phyloP scores from a whole-genome alignment of 768 basidiomycete species.

The Lactarius akahatsu region DNA sequence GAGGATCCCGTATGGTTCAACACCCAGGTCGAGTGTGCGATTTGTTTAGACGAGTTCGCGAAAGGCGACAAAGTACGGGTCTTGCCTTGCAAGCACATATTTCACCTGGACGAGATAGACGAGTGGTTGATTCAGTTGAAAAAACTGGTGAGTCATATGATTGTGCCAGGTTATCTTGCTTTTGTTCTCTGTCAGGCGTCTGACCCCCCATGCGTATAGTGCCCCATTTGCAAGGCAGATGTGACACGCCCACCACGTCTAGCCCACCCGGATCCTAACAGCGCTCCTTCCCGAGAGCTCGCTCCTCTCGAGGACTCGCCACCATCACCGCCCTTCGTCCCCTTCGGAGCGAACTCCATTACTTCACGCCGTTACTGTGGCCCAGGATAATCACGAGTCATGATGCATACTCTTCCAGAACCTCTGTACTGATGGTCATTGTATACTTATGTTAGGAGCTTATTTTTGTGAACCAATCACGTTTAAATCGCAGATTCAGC shows the following conservation, averaged over 20 bases:
- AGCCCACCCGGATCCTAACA: conserved; percentile 23
- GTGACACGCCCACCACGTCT: conserved; percentile 63
- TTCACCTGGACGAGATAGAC: conserved; percentile 89
- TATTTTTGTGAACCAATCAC: conserved; percentile 21
- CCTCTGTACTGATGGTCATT: conserved; percentile 20
- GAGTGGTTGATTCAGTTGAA: conserved; percentile 91
- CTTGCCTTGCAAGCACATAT: conserved; percentile 92
- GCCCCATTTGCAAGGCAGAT: conserved; percentile 90
- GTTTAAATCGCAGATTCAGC: conserved; percentile 21
- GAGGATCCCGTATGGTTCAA: conserved; percentile 71
- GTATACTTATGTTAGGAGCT: conserved; percentile 26
- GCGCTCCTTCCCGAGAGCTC: neutral
- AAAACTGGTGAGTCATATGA: conserved; percentile 68
- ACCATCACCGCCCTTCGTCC: conserved; percentile 15
- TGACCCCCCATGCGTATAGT: conserved; percentile 45
- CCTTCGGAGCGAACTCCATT: conserved; percentile 25
- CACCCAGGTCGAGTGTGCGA: conserved; percentile 83
- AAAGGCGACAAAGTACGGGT: conserved; percentile 90
- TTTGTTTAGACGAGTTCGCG: conserved; percentile 84
- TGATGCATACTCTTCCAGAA: conserved; percentile 21
- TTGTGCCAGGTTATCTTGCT: conserved; percentile 13
- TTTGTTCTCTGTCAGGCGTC: conserved; percentile 12
- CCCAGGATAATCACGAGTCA: conserved; percentile 17
- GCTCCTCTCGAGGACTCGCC: conserved; percentile 1
- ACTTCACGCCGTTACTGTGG: conserved; percentile 11